Conservation (phyloP, 805 yeast genomes). For the Clavispora carvajalis region DNA sequence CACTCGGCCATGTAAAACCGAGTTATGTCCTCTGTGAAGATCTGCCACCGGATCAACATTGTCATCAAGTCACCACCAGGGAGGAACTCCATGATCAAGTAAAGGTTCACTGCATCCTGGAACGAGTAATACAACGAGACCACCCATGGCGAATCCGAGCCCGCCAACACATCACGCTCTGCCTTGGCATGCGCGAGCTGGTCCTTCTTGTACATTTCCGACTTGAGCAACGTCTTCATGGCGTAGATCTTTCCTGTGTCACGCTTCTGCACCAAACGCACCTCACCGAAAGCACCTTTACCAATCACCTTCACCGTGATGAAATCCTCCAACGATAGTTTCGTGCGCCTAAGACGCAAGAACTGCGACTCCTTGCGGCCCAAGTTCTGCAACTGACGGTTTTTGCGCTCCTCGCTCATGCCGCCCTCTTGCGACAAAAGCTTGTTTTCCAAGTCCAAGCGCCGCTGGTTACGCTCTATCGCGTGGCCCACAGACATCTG, state of each 20-base stretch:
- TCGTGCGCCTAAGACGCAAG: conserved; percentile 77
- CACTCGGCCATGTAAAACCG: conserved; percentile 95
- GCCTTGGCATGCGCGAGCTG: conserved; percentile 95
- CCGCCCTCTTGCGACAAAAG: conserved; percentile 57
- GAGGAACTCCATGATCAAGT: conserved; percentile 68
- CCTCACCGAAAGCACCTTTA: conserved; percentile 98
- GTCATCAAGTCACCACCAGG: conserved; percentile 93
- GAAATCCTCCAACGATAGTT: conserved; percentile 77
- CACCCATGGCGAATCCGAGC: conserved; percentile 84
- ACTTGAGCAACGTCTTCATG: conserved; percentile 85
- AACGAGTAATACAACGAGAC: conserved; percentile 77
- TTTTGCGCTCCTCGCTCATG: conserved; percentile 74
- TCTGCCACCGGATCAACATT: conserved; percentile 91
- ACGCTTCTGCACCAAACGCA: conserved; percentile 83
- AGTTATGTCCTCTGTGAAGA: conserved; percentile 88
- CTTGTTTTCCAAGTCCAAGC: conserved; percentile 76
- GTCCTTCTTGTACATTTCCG: conserved; percentile 92
- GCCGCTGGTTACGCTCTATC: conserved; percentile 89
- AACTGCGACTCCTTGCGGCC: conserved; percentile 89
- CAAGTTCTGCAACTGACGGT: conserved; percentile 71
- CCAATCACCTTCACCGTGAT: conserved; percentile 86
- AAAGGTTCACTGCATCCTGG: conserved; percentile 71
- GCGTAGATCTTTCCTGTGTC: conserved; percentile 92
- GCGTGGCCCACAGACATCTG: conserved; percentile 86
- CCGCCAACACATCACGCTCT: conserved; percentile 91